phyloP scores from a whole-genome alignment of 805 yeast species.

The Teunomyces kruisii region DNA sequence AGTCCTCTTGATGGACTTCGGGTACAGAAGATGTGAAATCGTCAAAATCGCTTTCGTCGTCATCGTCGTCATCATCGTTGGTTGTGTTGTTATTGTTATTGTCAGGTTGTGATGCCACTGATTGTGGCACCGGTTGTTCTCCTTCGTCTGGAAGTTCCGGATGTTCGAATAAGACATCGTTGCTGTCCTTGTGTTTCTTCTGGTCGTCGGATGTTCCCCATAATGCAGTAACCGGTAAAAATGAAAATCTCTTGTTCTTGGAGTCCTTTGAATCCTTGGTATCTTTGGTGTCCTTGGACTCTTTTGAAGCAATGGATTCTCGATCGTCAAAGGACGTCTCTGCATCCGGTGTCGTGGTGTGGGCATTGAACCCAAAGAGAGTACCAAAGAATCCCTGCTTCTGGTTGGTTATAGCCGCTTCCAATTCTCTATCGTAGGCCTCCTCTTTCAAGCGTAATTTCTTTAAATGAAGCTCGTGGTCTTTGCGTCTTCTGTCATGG shows the following conservation, averaged over 20 bases:
- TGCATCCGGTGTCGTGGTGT: not conserved
- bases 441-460: slow-evolving; percentile 38
- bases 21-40: slow-evolving; percentile 20
- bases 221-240: too few relatives aligned
- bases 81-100: too few relatives aligned
- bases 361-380: slow-evolving; percentile 25
- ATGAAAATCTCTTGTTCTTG: not conserved
- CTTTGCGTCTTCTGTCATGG: slow-evolving; percentile 38
- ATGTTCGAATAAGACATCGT: not conserved
- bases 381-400: slow-evolving; percentile 30
- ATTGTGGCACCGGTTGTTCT: not conserved
- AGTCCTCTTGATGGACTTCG: not conserved
- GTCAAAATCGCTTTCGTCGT: slow-evolving; percentile 19
- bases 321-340: not conserved
- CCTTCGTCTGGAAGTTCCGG: not conserved
- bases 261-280: not conserved
- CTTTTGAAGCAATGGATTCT: not conserved
- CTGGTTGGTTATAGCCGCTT: slow-evolving; percentile 23
- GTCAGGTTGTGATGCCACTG: not conserved
- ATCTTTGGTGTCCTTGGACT: not conserved
- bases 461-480: slow-evolving; percentile 37
- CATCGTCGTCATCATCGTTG: slow-evolving; percentile 3
- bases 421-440: slow-evolving; percentile 33
- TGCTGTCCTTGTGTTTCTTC: not conserved
- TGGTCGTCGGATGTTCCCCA: too few relatives aligned